Percentiles rank a stretch among this genome's conserved stretches.
phyloP scores from a whole-genome alignment of 2,329 filamentous ascomycete genomes.

The Camptophora hylomeconis region DNA sequence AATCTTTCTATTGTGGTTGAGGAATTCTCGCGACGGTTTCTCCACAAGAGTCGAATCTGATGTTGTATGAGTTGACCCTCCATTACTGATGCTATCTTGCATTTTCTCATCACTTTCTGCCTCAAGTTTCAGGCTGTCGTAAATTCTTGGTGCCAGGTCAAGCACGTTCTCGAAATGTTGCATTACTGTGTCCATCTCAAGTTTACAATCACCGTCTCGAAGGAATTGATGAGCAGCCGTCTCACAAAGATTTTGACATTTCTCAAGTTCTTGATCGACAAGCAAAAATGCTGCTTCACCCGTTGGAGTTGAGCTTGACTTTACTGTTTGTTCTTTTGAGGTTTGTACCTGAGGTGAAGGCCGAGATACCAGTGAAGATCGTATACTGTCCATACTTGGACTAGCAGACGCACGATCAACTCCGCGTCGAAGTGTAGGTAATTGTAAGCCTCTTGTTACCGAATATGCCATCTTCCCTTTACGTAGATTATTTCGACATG shows the following conservation, averaged over 20 bases:
- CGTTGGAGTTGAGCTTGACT: conserved; percentile 18
- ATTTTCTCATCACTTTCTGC: too few relatives aligned
- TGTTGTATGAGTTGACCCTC: too few relatives aligned
- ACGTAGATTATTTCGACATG: conserved; percentile 68
- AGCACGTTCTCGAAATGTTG: too few relatives aligned
- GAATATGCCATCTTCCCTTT: conserved; percentile 72
- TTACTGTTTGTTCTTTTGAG: neutral
- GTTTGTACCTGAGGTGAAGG: neutral
- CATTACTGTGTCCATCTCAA: conserved; percentile 63
- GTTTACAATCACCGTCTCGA: conserved; percentile 72
- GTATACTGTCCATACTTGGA: neutral
- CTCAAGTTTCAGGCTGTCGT: too few relatives aligned
- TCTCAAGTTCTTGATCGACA: conserved; percentile 66
- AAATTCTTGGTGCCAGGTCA: too few relatives aligned
- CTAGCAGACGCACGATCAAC: too few relatives aligned
- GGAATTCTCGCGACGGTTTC: too few relatives aligned
- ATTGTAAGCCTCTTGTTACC: conserved; percentile 30
- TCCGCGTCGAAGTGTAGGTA: conserved; percentile 8
- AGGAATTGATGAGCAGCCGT: conserved; percentile 78
- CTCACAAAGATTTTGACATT: conserved; percentile 70
- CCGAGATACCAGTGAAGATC: neutral
- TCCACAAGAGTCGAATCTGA: too few relatives aligned
- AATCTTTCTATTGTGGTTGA: too few relatives aligned
- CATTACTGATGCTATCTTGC: too few relatives aligned
- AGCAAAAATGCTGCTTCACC: conserved; percentile 55